phyloP scores from a whole-genome alignment of 345 rosid species.

The Brassica rapa region DNA sequence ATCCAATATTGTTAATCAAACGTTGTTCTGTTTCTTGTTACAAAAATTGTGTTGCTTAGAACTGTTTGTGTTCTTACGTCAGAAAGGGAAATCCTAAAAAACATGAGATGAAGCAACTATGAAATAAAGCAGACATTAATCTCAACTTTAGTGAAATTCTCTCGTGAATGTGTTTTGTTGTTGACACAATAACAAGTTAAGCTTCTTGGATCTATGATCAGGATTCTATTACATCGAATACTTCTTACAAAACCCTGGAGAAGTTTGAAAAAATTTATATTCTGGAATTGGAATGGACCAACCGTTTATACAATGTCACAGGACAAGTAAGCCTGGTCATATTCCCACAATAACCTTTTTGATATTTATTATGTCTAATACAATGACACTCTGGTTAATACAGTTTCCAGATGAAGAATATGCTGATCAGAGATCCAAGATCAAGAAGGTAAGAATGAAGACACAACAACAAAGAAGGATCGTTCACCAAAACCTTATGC shows the following conservation, averaged over 20 bases:
- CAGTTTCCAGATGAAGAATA: neutral
- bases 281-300: neutral
- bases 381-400: neutral
- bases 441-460: too few species aligned
- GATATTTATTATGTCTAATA: neutral
- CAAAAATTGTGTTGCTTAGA: neutral
- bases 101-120: neutral
- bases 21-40: too few species aligned
- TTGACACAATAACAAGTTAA: neutral
- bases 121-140: neutral
- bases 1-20: neutral
- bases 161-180: neutral
- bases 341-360: neutral
- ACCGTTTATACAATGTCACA: neutral
- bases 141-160: neutral
- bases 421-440: neutral
- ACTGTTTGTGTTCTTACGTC: neutral
- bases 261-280: neutral
- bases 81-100: neutral
- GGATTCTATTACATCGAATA: neutral
- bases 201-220: neutral
- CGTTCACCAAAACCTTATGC: too few species aligned
- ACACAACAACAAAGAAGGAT: neutral
- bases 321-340: neutral
- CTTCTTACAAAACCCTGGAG: neutral